Base-by-base conservation (phyloP, 352 stramenopile genomes). In the Blastocystis sp. region DNA sequence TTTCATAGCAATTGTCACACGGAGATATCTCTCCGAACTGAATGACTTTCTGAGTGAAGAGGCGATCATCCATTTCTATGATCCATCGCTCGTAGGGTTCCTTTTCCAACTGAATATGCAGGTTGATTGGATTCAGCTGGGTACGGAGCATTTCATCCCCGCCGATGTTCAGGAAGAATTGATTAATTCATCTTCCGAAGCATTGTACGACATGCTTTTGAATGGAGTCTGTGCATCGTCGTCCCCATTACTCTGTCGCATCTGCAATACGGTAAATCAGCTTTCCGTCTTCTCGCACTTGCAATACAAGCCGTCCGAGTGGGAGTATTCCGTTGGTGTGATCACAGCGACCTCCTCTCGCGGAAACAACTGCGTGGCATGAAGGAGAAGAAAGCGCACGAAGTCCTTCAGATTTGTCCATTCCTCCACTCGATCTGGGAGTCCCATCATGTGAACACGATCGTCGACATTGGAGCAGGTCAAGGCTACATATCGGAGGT, bases 361-460 rank as follows among this genome's bases (percentile, higher is more conserved):
- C 21, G 8, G 36, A 40, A 36, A 14, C 40, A 44, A 3, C 18
- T 65, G 14, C 53, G 40, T 8, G 69, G 69, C 38, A 63, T 81
- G 32, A 81, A 81, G 4, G 21, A 27, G 69, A 81, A 81, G 21
- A 81, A 81, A 14, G 40, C 56, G 29, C 69, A 81, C n/a, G 69
- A 81, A 42, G 69, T 81, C 24, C 46, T n/a, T n/a, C 40, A 81
- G 63, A 81, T 81, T 8, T 81, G 69, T 38, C 69, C 69, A 21
- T 57, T 42, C 44, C 61, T 81, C 46, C 21, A 81, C 48, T 46
- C 46, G 4, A 24, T 81, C 14, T 81, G 69, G 69, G 56, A 49
- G 36, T 29, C 53, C 6, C 61, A 42, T 16, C 21, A 16, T 3
- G 29, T 81, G 7, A 40, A 81, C 0, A 81, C 69, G 9, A 81